Evolutionary conservation across 805 yeast species (phyloP).

Genomic region (Saturnispora gosingensis): DNA sequence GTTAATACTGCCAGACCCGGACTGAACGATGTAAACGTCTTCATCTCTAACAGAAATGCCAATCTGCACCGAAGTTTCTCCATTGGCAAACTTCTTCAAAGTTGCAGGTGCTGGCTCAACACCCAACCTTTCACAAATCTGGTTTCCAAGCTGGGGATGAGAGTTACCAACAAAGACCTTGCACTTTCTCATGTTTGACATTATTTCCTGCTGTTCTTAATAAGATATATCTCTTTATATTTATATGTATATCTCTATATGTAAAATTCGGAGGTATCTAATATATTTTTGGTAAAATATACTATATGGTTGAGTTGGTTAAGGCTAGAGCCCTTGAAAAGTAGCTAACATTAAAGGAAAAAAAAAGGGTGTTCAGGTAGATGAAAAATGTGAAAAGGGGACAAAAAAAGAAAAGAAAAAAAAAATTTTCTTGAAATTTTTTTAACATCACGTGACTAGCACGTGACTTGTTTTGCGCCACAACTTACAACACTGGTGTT

Average conservation of each 20-base stretch:
- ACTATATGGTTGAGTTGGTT: neutral
- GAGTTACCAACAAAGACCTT: slow-evolving; percentile 95
- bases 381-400: neutral
- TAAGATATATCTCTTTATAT: neutral
- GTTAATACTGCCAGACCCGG: slow-evolving; percentile 79
- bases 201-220: neutral
- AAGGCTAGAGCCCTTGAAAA: slow-evolving; percentile 3
- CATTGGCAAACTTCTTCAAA: slow-evolving; percentile 87
- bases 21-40: slow-evolving; percentile 88
- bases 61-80: slow-evolving; percentile 94
- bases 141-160: slow-evolving; percentile 87
- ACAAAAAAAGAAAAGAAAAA: neutral
- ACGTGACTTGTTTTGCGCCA: neutral
- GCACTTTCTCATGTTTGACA: slow-evolving; percentile 75
- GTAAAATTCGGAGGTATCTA: neutral
- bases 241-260: neutral
- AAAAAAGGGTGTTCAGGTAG: neutral
- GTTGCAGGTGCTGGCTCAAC: slow-evolving; percentile 91
- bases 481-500: neutral
- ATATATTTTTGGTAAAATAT: neutral
- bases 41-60: slow-evolving; percentile 95
- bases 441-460: neutral
- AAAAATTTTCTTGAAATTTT: neutral
- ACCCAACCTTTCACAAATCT: slow-evolving; percentile 86
- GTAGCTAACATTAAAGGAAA: neutral